phyloP scores from a whole-genome alignment of 2,329 filamentous ascomycete species.

The Trichoderma sp. region DNA sequence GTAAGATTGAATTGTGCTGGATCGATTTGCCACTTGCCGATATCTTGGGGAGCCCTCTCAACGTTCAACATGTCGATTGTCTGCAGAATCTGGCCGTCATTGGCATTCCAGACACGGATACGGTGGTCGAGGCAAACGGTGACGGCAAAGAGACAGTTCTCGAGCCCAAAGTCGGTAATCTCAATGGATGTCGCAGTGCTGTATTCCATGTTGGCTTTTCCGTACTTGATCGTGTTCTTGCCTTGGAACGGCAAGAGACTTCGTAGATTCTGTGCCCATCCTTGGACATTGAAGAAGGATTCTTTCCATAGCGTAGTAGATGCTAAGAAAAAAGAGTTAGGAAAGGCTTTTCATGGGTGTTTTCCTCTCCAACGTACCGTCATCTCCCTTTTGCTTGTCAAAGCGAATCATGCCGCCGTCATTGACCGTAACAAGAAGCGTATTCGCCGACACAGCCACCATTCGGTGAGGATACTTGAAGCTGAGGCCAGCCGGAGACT shows the following conservation, averaged over 20 bases:
- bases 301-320: conserved; percentile 59
- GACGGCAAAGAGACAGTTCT: conserved; percentile 58
- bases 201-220: conserved; percentile 63
- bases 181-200: conserved; percentile 65
- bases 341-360: background rate
- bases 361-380: conserved; percentile 40
- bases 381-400: conserved; percentile 53
- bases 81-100: conserved; percentile 73
- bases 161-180: conserved; percentile 50
- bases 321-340: conserved; percentile 24
- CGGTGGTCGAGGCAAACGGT: conserved; percentile 88
- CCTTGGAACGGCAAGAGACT: conserved; percentile 66
- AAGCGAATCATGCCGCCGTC: conserved; percentile 75
- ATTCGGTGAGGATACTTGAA: conserved; percentile 81
- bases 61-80: conserved; percentile 76
- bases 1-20: conserved; percentile 76
- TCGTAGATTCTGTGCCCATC: conserved; percentile 66
- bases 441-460: conserved; percentile 68
- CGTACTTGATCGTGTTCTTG: conserved; percentile 61
- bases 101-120: conserved; percentile 83
- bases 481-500: conserved; percentile 67
- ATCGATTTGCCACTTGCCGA: conserved; percentile 73
- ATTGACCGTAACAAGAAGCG: conserved; percentile 76
- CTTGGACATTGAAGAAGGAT: conserved; percentile 69
- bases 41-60: conserved; percentile 63